Conservation (phyloP, 768 basidiomycete species). For the Rickenella mellea region DNA sequence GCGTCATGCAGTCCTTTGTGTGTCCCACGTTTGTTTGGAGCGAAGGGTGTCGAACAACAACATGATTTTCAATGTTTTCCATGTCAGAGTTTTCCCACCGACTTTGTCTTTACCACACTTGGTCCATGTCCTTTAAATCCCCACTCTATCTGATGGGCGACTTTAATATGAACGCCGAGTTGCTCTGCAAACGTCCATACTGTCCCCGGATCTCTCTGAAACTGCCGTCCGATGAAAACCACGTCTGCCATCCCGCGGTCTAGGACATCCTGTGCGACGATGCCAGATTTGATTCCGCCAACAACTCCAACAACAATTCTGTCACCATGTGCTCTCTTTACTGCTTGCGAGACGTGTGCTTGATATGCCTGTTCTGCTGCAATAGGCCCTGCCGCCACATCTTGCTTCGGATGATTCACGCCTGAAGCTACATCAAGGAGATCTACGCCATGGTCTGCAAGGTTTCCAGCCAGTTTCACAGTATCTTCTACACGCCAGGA, state of each 20-base stretch:
- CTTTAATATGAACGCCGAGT: slow-evolving; percentile 34
- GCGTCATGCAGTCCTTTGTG: too few relatives aligned
- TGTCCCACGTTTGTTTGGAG: too few relatives aligned
- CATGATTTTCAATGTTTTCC: too few relatives aligned
- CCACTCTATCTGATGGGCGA: slow-evolving; percentile 50
- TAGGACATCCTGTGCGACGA: slow-evolving; percentile 49
- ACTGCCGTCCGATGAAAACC: slow-evolving; percentile 41
- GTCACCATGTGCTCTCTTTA: slow-evolving; percentile 36
- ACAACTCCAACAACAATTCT: slow-evolving; percentile 39
- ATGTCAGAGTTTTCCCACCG: too few relatives aligned
- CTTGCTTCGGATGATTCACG: slow-evolving; percentile 40
- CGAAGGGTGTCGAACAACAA: too few relatives aligned
- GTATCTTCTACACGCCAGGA: slow-evolving; percentile 68
- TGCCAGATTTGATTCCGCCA: slow-evolving; percentile 47
- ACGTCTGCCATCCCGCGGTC: slow-evolving; percentile 52
- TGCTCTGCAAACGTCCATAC: slow-evolving; percentile 46
- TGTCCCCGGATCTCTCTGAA: slow-evolving; percentile 50
- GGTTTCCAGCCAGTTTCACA: slow-evolving; percentile 44
- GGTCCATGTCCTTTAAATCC: too few relatives aligned
- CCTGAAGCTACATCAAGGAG: slow-evolving; percentile 65
- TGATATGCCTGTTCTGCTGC: slow-evolving; percentile 38
- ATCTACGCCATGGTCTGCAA: slow-evolving; percentile 61
- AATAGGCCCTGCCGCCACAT: slow-evolving; percentile 26
- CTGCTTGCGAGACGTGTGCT: slow-evolving; percentile 45
- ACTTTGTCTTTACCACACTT: too few relatives aligned